Conservation (phyloP, 371 early-diverging fungal species). For the Mucor ambiguus region DNA sequence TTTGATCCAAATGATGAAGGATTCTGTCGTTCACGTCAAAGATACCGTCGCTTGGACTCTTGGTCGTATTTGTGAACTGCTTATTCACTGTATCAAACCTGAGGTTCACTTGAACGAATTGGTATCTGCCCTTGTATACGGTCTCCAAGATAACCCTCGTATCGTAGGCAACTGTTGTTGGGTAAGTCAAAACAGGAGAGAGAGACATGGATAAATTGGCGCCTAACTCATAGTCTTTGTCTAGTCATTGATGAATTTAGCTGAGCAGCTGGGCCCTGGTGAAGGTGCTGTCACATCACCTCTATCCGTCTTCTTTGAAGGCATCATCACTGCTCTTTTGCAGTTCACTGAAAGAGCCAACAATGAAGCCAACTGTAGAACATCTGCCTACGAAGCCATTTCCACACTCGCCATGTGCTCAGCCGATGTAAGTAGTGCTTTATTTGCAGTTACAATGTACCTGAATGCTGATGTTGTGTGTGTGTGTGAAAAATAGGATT, state of each 20-base stretch:
- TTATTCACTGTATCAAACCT: conserved; percentile 73
- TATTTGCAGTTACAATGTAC: not conserved
- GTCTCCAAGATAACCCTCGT: conserved; percentile 83
- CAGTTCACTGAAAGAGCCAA: conserved; percentile 68
- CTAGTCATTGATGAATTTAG: conserved; percentile 84
- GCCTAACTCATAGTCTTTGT: not conserved
- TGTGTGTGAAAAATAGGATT: conserved; percentile 61
- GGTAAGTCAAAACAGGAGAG: conserved; percentile 26
- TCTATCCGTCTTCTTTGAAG: conserved; percentile 83
- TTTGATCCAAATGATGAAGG: conserved; percentile 88
- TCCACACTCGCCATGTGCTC: conserved; percentile 72
- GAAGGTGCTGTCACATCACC: conserved; percentile 63
- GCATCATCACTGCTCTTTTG: conserved; percentile 75
- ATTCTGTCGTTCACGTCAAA: conserved; percentile 83
- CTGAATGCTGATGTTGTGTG: not conserved
- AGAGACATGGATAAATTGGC: not conserved
- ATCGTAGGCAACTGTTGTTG: conserved; percentile 93
- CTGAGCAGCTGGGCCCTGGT: conserved; percentile 71
- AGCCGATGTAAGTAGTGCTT: conserved; percentile 45
- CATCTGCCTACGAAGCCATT: conserved; percentile 93
- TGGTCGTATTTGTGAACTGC: conserved; percentile 85
- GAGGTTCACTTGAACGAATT: conserved; percentile 74
- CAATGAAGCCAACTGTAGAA: conserved; percentile 83
- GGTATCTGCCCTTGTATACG: conserved; percentile 75
- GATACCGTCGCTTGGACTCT: conserved; percentile 97